These are phyloP conservation scores for Vigna trinervia DNA, from an alignment of 306 rosid species.

Conservation along the genomic window DNA sequence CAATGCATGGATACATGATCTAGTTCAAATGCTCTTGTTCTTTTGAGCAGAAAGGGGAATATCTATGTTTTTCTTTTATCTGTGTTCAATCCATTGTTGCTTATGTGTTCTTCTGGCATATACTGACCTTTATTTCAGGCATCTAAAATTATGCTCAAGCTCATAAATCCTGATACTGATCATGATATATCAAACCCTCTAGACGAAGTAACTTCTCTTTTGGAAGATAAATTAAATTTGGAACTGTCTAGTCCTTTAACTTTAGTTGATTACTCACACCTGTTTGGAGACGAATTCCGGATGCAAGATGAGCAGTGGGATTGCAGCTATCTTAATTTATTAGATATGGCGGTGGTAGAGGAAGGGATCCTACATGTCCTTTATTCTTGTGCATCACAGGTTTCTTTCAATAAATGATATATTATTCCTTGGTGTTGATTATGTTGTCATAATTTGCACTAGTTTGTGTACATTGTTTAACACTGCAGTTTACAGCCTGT, in stretches of 20 bases:
- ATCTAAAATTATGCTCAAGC: constrained; percentile 80
- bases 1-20: not conserved
- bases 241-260: constrained; percentile 58
- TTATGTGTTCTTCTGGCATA: constrained; percentile 33
- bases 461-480: constrained; percentile 50
- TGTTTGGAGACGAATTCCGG: constrained; percentile 86
- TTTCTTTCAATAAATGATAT: constrained; percentile 51
- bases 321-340: constrained; percentile 71
- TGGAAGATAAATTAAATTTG: constrained; percentile 61
- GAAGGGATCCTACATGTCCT: constrained; percentile 91
- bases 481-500: constrained; percentile 69
- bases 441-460: constrained; percentile 36
- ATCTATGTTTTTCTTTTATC: not conserved
- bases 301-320: constrained; percentile 81
- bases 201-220: constrained; percentile 54
- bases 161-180: constrained; percentile 63
- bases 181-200: constrained; percentile 61
- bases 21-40: constrained; percentile 4
- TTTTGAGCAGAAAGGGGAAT: not conserved
- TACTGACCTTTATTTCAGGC: constrained; percentile 62
- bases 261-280: constrained; percentile 71
- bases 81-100: constrained; percentile 36
- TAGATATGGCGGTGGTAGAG: constrained; percentile 87
- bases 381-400: constrained; percentile 95
- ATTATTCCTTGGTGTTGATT: constrained; percentile 17